Base-by-base conservation (phyloP, 2,329 filamentous ascomycete genomes). In the Microascus cirrosus region DNA sequence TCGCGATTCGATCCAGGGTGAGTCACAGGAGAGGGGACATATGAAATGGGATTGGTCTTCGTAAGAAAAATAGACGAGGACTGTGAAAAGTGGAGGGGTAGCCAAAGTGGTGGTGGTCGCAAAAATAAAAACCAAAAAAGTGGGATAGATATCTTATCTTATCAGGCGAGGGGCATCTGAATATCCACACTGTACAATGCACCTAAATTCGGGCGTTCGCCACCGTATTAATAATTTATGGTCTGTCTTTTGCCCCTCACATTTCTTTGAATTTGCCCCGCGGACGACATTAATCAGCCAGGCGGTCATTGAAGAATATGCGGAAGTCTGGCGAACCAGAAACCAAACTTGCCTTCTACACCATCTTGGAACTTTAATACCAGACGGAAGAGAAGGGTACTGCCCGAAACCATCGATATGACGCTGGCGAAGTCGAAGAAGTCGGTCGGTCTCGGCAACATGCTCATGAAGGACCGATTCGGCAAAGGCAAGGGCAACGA, bases 401-500 rank as follows among this genome's bases (percentile, higher is more conserved):
- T 39, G n/a, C 24, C 25, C 35, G 53, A 48, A 60, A 54, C 60
- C 65, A 63, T 62, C 71, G 78, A 65, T 59, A 84, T 84, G 81
- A 73, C 74, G 69, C 71, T 78, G 67, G 85, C 94, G 73, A 99
- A 97, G 77, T 96, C 91, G 63, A 97, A 96, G 73, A 95, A 92
- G 74, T 82, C 85, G 67, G 90, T 96, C 67, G 94, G 94, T 71
- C 85, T 99, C 75, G 94, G 94, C 71, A 96, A 96, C 77, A 85
- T 88, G 75, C 83, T 99, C 70, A 99, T 99, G 94, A 97, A 97
- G 71, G 94, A 97, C 75, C 88, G 93, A 59, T 96, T 97, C 73
- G 90, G 92, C 68, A 95, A 94, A 74, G 89, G 90, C 67, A 96
- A 95, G 73, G 89, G 90, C 63, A 70, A 80, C 56, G 88, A 92